A percentile compares a stretch with the other conserved stretches of the same genome.
phyloP scores from a whole-genome alignment of 257 asterid genomes.

The Plantago elongata region DNA sequence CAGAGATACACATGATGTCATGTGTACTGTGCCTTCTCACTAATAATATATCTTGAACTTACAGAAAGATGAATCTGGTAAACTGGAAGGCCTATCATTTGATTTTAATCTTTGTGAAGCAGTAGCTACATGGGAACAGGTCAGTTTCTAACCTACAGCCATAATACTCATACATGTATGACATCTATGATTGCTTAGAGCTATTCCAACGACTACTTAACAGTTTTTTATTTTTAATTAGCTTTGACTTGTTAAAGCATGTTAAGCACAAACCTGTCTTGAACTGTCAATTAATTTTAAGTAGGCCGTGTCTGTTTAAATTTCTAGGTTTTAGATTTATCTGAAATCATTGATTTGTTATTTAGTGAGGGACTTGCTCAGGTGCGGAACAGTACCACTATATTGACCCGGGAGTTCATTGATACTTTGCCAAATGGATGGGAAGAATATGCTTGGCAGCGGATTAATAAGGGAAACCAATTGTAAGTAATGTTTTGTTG shows the following conservation, averaged over 20 bases:
- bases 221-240: neutral
- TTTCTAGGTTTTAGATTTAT: conserved; percentile 21
- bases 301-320: conserved; percentile 9
- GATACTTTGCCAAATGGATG: conserved; percentile 97
- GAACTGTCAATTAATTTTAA: conserved; percentile 4
- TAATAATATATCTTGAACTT: conserved; percentile 17
- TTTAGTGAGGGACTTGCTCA: conserved; percentile 80
- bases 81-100: conserved; percentile 77
- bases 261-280: conserved; percentile 1
- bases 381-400: conserved; percentile 93
- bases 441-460: conserved; percentile 95
- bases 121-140: conserved; percentile 99
- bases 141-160: conserved; percentile 27
- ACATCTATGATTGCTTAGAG: neutral
- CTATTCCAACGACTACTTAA: neutral
- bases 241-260: neutral
- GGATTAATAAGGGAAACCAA: conserved; percentile 87
- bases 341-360: conserved; percentile 52
- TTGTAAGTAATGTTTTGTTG: conserved; percentile 53
- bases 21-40: conserved; percentile 22
- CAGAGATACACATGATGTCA: neutral
- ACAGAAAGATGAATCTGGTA: conserved; percentile 96
- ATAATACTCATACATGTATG: neutral
- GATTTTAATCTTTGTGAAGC: conserved; percentile 86
- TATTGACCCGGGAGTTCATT: conserved; percentile 85